Evolutionary conservation across 1,284 basidiomycete genomes (phyloP), one percentile per base, ranked within the genome.

Genomic region (Malassezia obtusa): DNA sequence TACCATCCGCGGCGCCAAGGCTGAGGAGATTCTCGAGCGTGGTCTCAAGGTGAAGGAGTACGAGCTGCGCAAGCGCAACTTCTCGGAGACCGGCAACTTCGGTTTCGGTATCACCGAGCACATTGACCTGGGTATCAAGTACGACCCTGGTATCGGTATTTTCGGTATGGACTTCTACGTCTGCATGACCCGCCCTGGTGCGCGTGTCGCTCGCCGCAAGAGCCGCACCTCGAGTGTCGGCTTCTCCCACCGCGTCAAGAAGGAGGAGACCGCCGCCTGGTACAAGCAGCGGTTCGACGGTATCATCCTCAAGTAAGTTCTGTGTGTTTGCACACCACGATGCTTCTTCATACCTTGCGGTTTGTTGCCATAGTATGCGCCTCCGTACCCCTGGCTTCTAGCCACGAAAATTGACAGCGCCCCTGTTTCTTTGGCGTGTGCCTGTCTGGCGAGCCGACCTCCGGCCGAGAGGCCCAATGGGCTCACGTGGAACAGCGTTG

Each of bases 41-140:
- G 92, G 90, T 49, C 82, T 98, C 76, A 98, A 96, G 80, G 92
- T 98, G 75, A 98, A 98, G 84, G 92, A 98, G 80, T 98, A 98
- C 82, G 92, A 99, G 80, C 80, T 98, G 77, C 77, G 76, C 63
- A 79, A 79, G 75, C 69, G 83, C 77, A 96, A 96, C 84, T 96
- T 96, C 80, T 91, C 89, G 70, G 63, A 67, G 56, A 69, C 65
- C 10, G 67, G 67, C 55, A 70, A 70, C 67, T 70, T 70, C 50
- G 67, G 69, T 55, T 71, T 71, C 63, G 69, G 69, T 65, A 62
- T 71, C 58, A 67, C 62, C 33, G 67, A 73, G 64, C 92, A 98
- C 80, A 98, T 98, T 77, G 92, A 98, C 79, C 80, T 98, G 62
- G 92, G 92, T 76, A 91, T 94, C 75, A 86, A 65, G 62, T 52